Base-by-base conservation (phyloP, 306 rosid genomes). In the Trichosanthes truncata region DNA sequence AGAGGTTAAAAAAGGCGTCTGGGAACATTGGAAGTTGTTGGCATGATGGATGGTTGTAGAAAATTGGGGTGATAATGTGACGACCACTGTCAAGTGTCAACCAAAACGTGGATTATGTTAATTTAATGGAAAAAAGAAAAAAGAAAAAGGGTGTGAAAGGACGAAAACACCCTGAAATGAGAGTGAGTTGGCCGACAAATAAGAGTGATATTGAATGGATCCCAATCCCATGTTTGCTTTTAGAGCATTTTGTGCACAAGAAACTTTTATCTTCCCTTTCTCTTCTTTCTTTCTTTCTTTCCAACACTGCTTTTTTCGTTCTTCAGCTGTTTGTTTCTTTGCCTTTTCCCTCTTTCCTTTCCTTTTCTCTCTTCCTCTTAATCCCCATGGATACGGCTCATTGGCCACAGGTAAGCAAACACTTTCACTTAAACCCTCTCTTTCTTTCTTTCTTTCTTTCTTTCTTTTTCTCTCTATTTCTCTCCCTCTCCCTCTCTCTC, bases 311-410 rank as follows among this genome's bases (percentile, higher is more conserved):
- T 35, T 13, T 45, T 45, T 45, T 45, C 49, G 2, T 13, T 9
- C 49, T 45, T 45, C 49, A 51, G 18, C 9, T 21, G 4, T 4
- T 13, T 31, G 80, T 80, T 85, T 84, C 88, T 84, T 86, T 76
- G 52, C 81, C 81, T 83, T 87, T 85, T 86, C 84, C 49, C 29
- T 15, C 31, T 29, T 67, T 23, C 7, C 9, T 38, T 40, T 8
- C 74, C 48, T 7, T 67, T 40, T 67, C 49, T 48, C 77, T 85
- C 49, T 82, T 79, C 81, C 61, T 78, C 84, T 80, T 78, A 86
- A 87, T 90, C 93, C 85, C 93, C 85, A 90, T 90, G 93, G 93
- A 88, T 85, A 88, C 91, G 56, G 35, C 89, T 86, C 93, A 90
- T 89, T 90, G 93, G 93, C 85, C 93, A 86, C 91, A 90, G 93